These are phyloP conservation scores for Haematococcus sp. DNA, from an alignment of 139 green algal genomes.

Conservation along the genomic window DNA sequence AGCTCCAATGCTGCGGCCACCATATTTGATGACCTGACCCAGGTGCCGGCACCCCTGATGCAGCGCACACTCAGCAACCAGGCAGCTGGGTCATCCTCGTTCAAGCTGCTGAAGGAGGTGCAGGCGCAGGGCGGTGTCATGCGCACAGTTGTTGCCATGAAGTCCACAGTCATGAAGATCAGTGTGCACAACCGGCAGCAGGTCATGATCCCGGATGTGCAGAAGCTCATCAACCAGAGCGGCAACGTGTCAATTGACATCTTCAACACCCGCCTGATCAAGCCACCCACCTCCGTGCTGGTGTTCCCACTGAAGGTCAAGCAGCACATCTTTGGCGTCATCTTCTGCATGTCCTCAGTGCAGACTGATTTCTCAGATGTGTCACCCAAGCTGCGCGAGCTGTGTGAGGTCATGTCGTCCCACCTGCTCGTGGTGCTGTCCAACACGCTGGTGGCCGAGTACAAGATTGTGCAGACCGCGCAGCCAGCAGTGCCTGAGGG, in stretches of 20 bases:
- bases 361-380: constrained; percentile 42
- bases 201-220: constrained; percentile 63
- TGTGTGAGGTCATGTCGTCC: constrained; percentile 46
- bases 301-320: constrained; percentile 59
- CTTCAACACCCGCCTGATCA: constrained; percentile 56
- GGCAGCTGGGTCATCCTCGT: not conserved
- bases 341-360: constrained; percentile 53
- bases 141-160: constrained; percentile 54
- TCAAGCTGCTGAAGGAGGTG: constrained; percentile 37
- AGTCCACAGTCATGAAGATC: constrained; percentile 63
- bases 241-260: constrained; percentile 56
- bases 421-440: constrained; percentile 39
- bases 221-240: constrained; percentile 65
- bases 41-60: constrained; percentile 37
- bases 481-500: constrained; percentile 14
- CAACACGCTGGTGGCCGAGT: constrained; percentile 26
- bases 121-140: constrained; percentile 36
- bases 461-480: constrained; percentile 21
- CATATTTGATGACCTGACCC: constrained; percentile 57
- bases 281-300: constrained; percentile 54
- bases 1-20: constrained; percentile 41
- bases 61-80: constrained; percentile 25
- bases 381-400: constrained; percentile 35
- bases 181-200: constrained; percentile 57
- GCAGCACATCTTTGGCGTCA: constrained; percentile 52